Evolutionary conservation across 2,329 filamentous ascomycete species (phyloP), one percentile per base, ranked within the genome.

Genomic region (Fusarium coicis): DNA sequence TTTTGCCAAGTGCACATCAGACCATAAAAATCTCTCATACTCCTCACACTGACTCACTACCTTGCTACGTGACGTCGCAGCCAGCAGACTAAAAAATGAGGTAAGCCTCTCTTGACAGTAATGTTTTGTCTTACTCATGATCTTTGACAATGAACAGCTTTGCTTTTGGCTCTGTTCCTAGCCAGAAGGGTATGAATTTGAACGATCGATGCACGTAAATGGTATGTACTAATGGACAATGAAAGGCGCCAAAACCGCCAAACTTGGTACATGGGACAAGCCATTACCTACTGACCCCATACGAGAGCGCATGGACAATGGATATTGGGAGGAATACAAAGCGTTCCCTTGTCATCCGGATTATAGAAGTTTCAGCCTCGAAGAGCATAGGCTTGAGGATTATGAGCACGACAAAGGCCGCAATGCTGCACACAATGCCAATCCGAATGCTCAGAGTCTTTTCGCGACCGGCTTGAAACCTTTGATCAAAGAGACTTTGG

Each of bases 401-500:
- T 30, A 47, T 30, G 16, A 47, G 26, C 12, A 47, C 6, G 44
- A 5, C 15, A 50, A 50, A 30, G 47, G 30, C 4, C 19, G 9
- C 10, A 30, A 47, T 47, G 6, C 26, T 15, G 5, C 4, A 3
- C 14, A n/a, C 2, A 21, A 4, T 28, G 23, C 18, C 9, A 23
- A 10, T 19, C 5, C 36, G 15, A 42, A 23, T n/a, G 26, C 19
- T 15, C 5, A 19, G 16, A 14, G 10, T 1, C 3, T 11, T 21
- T 15, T 53, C 23, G n/a, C 19, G 15, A 4, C 19, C 10, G 23
- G 7, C 4, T 5, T 26, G 10, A 9, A 5, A 7, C 16, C 21
- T 19, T 39, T 10, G 0, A 3, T 21, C 26, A 26, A 40, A 8
- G 19, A 7, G 1, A 4, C 15, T 7, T 30, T 4, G 4, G 11